phyloP scores from a whole-genome alignment of 2,329 filamentous ascomycete species.

The Diaporthe velutina region DNA sequence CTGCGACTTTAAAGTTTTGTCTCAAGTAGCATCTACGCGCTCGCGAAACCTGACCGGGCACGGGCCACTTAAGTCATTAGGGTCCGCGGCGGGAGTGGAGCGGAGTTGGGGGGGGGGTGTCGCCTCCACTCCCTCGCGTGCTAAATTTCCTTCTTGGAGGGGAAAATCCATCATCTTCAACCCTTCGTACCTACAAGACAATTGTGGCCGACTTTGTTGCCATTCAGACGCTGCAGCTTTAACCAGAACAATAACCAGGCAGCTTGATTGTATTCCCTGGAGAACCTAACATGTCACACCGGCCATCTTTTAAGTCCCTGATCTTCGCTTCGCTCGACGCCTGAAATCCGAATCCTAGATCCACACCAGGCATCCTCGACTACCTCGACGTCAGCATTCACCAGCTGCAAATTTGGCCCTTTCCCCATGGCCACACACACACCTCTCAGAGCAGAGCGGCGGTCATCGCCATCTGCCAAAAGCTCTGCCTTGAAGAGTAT shows the following conservation, averaged over 20 bases:
- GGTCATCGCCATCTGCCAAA: conserved; percentile 35
- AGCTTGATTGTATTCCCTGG: neutral
- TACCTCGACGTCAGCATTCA: conserved; percentile 12
- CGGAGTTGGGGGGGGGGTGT: conserved; percentile 5
- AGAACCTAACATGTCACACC: conserved; percentile 35
- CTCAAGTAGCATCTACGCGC: conserved; percentile 8
- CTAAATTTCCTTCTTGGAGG: conserved; percentile 32
- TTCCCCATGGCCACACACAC: conserved; percentile 37
- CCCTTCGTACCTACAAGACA: neutral
- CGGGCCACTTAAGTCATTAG: neutral
- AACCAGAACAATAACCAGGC: conserved; percentile 6
- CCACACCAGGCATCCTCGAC: conserved; percentile 26
- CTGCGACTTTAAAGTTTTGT: neutral
- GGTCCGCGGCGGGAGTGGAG: conserved; percentile 9
- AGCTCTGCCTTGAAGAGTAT: conserved; percentile 37
- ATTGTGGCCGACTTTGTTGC: neutral
- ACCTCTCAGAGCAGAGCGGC: conserved; percentile 35
- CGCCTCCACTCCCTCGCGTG: conserved; percentile 26
- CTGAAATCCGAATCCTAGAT: conserved; percentile 14
- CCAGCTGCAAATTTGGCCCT: neutral
- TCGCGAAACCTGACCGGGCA: neutral
- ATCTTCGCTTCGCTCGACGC: conserved; percentile 7
- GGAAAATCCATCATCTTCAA: conserved; percentile 31
- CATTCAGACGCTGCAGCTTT: conserved; percentile 31
- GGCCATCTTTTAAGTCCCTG: conserved; percentile 3